These are phyloP conservation scores for Mayamaea pseudoterrestris DNA, from an alignment of 108 stramenopile species.

Conservation along the genomic window DNA sequence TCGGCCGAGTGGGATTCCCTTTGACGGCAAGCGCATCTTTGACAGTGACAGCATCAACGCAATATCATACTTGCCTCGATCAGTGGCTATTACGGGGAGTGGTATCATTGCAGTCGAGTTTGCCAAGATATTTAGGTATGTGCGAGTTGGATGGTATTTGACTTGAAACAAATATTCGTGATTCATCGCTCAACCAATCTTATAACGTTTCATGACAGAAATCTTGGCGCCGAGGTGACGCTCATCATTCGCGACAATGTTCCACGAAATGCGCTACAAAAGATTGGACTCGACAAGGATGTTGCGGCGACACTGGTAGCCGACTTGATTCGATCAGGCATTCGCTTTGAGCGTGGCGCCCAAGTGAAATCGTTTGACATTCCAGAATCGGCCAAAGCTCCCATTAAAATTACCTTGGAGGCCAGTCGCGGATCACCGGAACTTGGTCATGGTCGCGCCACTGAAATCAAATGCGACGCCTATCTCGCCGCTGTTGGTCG, in stretches of 20 bases:
- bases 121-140: slow-evolving; percentile 74
- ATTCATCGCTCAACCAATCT: too few relatives aligned
- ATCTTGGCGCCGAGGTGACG: slow-evolving; percentile 57
- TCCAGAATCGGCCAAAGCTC: slow-evolving; percentile 23
- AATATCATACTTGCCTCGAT: slow-evolving; percentile 46
- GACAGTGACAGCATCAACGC: slow-evolving; percentile 66
- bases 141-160: too few relatives aligned
- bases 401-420: slow-evolving; percentile 40
- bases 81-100: slow-evolving; percentile 56
- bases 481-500: slow-evolving; percentile 75
- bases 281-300: slow-evolving; percentile 76
- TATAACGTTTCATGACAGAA: too few relatives aligned
- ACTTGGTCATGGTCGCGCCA: slow-evolving; percentile 15
- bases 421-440: slow-evolving; percentile 37
- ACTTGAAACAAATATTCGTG: too few relatives aligned
- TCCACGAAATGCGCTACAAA: slow-evolving; percentile 62
- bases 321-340: slow-evolving; percentile 44
- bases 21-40: slow-evolving; percentile 64
- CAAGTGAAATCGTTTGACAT: slow-evolving; percentile 46
- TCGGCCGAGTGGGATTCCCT: slow-evolving; percentile 55
- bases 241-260: slow-evolving; percentile 54
- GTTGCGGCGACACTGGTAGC: slow-evolving; percentile 29
- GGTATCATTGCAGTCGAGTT: slow-evolving; percentile 80
- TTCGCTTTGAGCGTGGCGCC: slow-evolving; percentile 52
- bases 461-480: slow-evolving; percentile 46